These are phyloP conservation scores for Seminavis robusta DNA, from an alignment of 108 stramenopile species.

Conservation along the genomic window DNA sequence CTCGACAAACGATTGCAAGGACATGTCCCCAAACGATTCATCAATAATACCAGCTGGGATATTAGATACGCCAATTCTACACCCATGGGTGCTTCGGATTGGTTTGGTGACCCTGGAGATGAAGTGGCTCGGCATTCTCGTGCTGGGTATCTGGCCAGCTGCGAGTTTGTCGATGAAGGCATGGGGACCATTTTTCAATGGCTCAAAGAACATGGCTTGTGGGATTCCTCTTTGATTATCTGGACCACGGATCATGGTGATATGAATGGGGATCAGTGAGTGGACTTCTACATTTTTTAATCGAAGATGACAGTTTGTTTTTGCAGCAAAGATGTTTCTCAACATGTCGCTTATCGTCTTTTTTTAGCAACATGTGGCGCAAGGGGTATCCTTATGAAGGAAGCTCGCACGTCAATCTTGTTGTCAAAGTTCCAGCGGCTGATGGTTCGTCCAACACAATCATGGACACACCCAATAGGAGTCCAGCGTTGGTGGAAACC, in stretches of 20 bases:
- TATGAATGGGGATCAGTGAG: conserved; percentile 43
- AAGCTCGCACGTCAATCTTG: conserved; percentile 9
- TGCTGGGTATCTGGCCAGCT: conserved; percentile 33
- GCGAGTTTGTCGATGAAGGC: conserved; percentile 42
- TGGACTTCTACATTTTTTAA: too few relatives aligned
- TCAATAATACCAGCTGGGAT: conserved; percentile 32
- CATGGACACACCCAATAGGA: neutral
- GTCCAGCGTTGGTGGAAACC: conserved; percentile 23
- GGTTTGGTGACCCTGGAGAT: conserved; percentile 31
- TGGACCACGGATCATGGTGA: conserved; percentile 43
- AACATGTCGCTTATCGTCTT: too few relatives aligned
- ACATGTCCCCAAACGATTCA: neutral
- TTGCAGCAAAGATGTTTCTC: too few relatives aligned
- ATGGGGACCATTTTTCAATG: conserved; percentile 22
- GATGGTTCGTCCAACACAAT: too few relatives aligned
- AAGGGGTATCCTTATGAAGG: conserved; percentile 43
- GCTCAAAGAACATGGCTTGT: neutral
- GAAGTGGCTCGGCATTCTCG: conserved; percentile 10
- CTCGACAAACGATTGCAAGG: conserved; percentile 18
- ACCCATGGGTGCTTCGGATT: conserved; percentile 14
- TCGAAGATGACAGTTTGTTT: too few relatives aligned
- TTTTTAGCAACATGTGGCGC: conserved; percentile 37
- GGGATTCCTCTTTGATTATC: conserved; percentile 25
- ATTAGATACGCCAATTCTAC: neutral
- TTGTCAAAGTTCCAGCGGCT: conserved; percentile 14